A percentile compares a stretch with the other conserved stretches of the same genome.
These are phyloP conservation scores for Gossypium arboreum DNA, from an alignment of 345 rosid species.

Conservation along the genomic window DNA sequence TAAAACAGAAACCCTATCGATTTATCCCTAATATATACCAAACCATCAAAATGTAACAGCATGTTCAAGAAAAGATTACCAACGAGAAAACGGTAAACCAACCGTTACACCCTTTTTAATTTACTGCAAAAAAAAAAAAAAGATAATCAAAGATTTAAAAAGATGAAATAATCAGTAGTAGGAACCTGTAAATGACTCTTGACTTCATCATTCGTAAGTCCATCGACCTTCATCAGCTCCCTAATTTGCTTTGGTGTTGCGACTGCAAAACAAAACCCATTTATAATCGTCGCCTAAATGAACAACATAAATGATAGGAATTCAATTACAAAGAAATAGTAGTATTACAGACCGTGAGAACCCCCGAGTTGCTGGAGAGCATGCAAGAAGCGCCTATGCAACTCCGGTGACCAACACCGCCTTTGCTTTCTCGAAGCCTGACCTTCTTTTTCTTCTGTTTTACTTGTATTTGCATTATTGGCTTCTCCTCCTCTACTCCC, in stretches of 20 bases:
- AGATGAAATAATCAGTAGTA: background rate
- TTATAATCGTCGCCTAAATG: background rate
- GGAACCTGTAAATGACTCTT: slow-evolving; percentile 97
- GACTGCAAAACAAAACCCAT: slow-evolving; percentile 36
- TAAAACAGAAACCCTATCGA: background rate
- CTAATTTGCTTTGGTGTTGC: slow-evolving; percentile 95
- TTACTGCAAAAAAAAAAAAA: no score
- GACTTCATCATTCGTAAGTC: slow-evolving; percentile 92
- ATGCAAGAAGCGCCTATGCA: slow-evolving; percentile 74
- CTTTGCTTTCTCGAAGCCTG: slow-evolving; percentile 64
- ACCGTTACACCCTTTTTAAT: background rate
- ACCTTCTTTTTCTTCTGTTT: slow-evolving; percentile 38
- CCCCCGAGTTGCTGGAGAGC: slow-evolving; percentile 98
- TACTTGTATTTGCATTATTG: slow-evolving; percentile 15
- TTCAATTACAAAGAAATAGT: background rate
- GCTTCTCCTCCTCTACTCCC: slow-evolving; percentile 6
- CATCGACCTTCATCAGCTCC: slow-evolving; percentile 94
- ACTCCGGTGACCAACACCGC: slow-evolving; percentile 94
- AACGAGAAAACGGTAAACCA: no score
- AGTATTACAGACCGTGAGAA: slow-evolving; percentile 52
- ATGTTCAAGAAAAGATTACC: no score
- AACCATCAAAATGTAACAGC: no score
- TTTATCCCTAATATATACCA: background rate
- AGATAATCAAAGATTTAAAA: background rate
- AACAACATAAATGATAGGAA: background rate